phyloP scores from a whole-genome alignment of 1,284 basidiomycete genomes.

The Earliella scabrosa region DNA sequence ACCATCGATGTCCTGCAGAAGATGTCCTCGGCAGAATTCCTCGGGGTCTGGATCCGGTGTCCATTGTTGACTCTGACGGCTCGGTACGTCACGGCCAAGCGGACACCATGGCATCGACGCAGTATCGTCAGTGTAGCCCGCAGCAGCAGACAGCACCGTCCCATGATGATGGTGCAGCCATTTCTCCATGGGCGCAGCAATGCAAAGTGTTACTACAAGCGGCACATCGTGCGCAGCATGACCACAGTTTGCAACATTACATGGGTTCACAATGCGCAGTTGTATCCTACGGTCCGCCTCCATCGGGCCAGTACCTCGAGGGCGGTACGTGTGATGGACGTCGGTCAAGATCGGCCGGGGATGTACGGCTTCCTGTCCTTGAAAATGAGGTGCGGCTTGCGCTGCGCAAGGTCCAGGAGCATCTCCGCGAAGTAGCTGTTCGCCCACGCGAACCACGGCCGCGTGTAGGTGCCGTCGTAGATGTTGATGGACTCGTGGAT shows the following conservation, averaged over 20 bases:
- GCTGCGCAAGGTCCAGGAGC: slow-evolving; percentile 73
- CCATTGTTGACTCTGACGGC: too few relatives aligned
- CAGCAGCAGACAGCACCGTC: not conserved
- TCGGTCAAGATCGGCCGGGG: too few relatives aligned
- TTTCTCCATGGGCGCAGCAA: slow-evolving; percentile 10
- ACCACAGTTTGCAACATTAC: too few relatives aligned
- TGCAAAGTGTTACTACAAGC: slow-evolving; percentile 3
- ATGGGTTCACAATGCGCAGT: too few relatives aligned
- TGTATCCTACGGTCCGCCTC: too few relatives aligned
- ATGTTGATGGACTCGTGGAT: slow-evolving; percentile 79
- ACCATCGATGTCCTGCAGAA: too few relatives aligned
- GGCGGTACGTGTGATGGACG: too few relatives aligned
- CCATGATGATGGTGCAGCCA: not conserved
- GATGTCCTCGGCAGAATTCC: slow-evolving; percentile 6
- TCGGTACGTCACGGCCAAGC: slow-evolving; percentile 2
- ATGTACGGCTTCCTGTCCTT: slow-evolving; percentile 61
- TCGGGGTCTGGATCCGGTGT: not conserved
- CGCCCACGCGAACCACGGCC: slow-evolving; percentile 84
- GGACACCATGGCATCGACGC: not conserved
- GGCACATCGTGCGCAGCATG: too few relatives aligned
- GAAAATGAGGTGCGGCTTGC: slow-evolving; percentile 74
- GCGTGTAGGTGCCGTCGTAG: slow-evolving; percentile 64
- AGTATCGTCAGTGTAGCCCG: not conserved
- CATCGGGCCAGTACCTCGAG: too few relatives aligned
- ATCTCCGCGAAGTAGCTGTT: slow-evolving; percentile 83